Evolutionary conservation across 805 yeast species (phyloP).

Genomic region (Ogataea methylovora): DNA sequence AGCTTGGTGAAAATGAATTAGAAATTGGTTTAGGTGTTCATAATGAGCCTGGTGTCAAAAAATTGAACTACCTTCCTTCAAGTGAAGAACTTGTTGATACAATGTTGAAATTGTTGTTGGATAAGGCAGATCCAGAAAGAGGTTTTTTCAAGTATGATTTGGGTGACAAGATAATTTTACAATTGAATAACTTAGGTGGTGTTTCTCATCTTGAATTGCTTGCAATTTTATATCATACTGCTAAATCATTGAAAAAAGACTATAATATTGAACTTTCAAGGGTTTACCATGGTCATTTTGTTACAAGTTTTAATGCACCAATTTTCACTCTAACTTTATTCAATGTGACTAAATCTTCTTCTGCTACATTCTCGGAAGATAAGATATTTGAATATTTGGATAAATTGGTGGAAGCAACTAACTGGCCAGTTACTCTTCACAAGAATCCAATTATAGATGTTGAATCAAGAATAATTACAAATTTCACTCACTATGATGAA

Average conservation of each 20-base stretch:
- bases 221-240: slow-evolving; percentile 19
- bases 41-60: slow-evolving; percentile 31
- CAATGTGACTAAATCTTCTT: slow-evolving; percentile 24
- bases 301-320: slow-evolving; percentile 30
- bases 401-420: slow-evolving; percentile 23
- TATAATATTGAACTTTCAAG: slow-evolving; percentile 23
- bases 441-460: slow-evolving; percentile 12
- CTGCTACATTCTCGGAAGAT: slow-evolving; percentile 11
- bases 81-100: slow-evolving; percentile 24
- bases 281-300: slow-evolving; percentile 27
- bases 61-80: slow-evolving; percentile 22
- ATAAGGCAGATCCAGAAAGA: slow-evolving; percentile 19
- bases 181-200: slow-evolving; percentile 32
- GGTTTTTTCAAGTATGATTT: slow-evolving; percentile 23
- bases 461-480: slow-evolving; percentile 17
- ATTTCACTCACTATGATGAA: slow-evolving; percentile 22
- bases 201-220: slow-evolving; percentile 26
- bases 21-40: slow-evolving; percentile 33
- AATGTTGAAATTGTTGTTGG: slow-evolving; percentile 21
- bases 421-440: slow-evolving; percentile 21
- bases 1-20: slow-evolving; percentile 20
- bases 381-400: slow-evolving; percentile 25
- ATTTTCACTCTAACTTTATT: slow-evolving; percentile 29
- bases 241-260: slow-evolving; percentile 15
- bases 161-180: slow-evolving; percentile 23